A percentile compares a stretch with the other conserved stretches of the same genome.
phyloP scores from a whole-genome alignment of 176 grass and related monocot genomes.

The Lolium rigidum region DNA sequence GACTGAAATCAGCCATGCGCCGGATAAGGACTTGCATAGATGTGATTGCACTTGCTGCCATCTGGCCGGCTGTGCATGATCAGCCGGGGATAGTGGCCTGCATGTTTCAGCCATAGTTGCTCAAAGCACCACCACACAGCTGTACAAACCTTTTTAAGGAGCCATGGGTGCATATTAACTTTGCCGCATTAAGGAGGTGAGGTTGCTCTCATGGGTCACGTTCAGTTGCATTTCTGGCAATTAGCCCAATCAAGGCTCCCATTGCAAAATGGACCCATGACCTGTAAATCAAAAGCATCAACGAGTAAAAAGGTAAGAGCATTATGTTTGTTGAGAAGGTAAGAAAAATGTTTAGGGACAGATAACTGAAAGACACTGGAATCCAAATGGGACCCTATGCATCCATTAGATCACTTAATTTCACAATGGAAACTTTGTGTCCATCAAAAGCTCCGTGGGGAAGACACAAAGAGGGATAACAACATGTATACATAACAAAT shows the following conservation, averaged over 20 bases:
- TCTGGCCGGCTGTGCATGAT: slow-evolving; percentile 24
- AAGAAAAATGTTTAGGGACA: neutral
- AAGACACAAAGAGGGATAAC: neutral
- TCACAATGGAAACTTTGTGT: neutral
- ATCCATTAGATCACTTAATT: slow-evolving; percentile 10
- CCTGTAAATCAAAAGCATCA: slow-evolving; percentile 7
- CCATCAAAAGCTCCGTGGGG: slow-evolving; percentile 15
- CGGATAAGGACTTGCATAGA: neutral
- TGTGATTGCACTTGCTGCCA: slow-evolving; percentile 20
- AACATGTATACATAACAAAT: neutral
- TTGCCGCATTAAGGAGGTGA: neutral
- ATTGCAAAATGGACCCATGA: neutral
- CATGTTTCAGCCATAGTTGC: slow-evolving; percentile 6
- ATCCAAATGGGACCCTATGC: slow-evolving; percentile 22
- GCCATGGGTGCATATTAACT: slow-evolving; percentile 20
- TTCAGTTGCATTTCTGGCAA: slow-evolving; percentile 1
- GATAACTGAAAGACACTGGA: neutral
- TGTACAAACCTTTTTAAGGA: slow-evolving; percentile 30
- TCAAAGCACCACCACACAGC: slow-evolving; percentile 27
- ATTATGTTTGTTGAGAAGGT: too few relatives aligned
- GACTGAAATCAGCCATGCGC: neutral
- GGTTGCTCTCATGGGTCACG: slow-evolving; percentile 36
- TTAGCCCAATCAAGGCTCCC: neutral
- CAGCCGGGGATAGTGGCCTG: neutral
- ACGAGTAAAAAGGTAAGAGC: neutral